Evolutionary conservation across 306 rosid species (phyloP).

Genomic region (Cucumis hystrix): DNA sequence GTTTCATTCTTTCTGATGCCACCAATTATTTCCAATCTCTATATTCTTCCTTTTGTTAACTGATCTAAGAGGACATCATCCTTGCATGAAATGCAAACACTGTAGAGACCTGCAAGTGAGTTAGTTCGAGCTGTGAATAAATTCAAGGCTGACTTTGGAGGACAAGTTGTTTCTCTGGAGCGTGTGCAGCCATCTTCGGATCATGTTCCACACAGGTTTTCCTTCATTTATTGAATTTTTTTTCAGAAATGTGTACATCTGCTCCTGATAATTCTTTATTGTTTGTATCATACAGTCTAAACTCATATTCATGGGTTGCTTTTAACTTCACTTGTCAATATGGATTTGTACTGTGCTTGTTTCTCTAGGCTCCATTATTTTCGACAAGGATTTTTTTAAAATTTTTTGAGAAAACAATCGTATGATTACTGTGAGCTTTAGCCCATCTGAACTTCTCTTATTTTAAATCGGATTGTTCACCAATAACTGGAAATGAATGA

Average conservation of each 20-base stretch:
- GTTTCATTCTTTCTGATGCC: not conserved
- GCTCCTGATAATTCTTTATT: not conserved
- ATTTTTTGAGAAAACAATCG: not conserved
- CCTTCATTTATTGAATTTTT: not conserved
- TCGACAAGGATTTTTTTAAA: not conserved
- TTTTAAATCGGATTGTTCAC: not conserved
- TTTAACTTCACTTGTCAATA: not conserved
- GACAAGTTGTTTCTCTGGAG: slow-evolving; percentile 75
- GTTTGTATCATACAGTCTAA: not conserved
- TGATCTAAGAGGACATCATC: not conserved
- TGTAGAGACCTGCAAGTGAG: slow-evolving; percentile 69
- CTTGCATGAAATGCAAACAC: slow-evolving; percentile 2
- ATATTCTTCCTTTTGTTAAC: not conserved
- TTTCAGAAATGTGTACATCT: not conserved
- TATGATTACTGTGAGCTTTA: not conserved
- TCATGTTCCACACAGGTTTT: slow-evolving; percentile 89
- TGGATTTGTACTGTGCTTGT: not conserved
- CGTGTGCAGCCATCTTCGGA: slow-evolving; percentile 97
- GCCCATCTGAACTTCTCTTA: not conserved
- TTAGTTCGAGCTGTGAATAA: slow-evolving; percentile 85
- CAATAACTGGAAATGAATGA: not conserved
- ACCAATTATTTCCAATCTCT: not conserved
- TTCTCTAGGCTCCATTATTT: not conserved
- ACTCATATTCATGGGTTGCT: not conserved
- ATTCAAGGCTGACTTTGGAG: slow-evolving; percentile 89